These are phyloP conservation scores for Mesotaenium endlicherianum DNA, from an alignment of 139 green algal species.

Conservation along the genomic window DNA sequence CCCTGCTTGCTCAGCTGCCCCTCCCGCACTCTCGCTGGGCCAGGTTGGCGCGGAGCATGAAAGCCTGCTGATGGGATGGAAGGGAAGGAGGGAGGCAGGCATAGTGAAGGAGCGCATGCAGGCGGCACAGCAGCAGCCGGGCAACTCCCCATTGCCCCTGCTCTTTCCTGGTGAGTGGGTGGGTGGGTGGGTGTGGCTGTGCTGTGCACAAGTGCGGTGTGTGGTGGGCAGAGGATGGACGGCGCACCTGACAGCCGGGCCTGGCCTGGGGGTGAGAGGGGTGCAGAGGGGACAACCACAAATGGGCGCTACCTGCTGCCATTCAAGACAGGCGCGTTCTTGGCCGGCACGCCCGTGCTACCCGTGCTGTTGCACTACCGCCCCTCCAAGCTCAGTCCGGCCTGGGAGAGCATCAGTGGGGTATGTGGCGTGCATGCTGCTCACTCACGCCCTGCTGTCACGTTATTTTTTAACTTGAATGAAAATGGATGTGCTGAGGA, in stretches of 20 bases:
- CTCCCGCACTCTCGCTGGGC: too few relatives aligned
- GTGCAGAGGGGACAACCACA: slow-evolving; percentile 82
- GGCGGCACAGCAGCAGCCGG: too few relatives aligned
- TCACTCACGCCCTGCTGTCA: not conserved
- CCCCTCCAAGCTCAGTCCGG: slow-evolving; percentile 28
- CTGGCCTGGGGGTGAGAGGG: not conserved
- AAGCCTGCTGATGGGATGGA: too few relatives aligned
- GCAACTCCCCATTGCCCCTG: too few relatives aligned
- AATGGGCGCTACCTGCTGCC: slow-evolving; percentile 84
- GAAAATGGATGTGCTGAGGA: not conserved
- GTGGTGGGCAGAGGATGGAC: too few relatives aligned
- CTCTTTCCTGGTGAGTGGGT: slow-evolving; percentile 23
- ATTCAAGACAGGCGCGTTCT: slow-evolving; percentile 87
- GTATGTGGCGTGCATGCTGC: slow-evolving; percentile 15
- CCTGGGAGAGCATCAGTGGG: slow-evolving; percentile 24
- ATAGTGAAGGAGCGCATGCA: too few relatives aligned
- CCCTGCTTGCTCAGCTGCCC: too few relatives aligned
- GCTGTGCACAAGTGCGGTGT: too few relatives aligned
- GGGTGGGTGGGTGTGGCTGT: too few relatives aligned
- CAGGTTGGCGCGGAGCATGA: too few relatives aligned
- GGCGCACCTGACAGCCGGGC: not conserved
- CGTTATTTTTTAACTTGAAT: not conserved
- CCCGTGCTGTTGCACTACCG: slow-evolving; percentile 38
- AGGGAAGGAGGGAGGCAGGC: too few relatives aligned
- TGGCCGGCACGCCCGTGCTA: slow-evolving; percentile 80